Conservation (phyloP, 1,139 yeast genomes). For the Candida albicans region DNA sequence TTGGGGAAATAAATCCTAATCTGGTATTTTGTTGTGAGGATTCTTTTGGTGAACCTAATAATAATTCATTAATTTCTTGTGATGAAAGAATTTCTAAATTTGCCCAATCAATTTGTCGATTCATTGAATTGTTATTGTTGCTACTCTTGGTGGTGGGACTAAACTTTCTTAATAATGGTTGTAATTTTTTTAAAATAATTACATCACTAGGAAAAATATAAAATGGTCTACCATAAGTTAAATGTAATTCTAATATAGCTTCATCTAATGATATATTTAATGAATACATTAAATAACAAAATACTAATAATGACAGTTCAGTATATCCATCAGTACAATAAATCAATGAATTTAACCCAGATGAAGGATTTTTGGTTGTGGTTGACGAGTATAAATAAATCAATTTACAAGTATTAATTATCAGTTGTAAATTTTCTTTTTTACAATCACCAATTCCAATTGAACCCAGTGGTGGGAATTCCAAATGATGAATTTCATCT, state of each 20-base stretch:
- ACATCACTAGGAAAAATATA: conserved; percentile 81
- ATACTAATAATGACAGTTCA: conserved; percentile 73
- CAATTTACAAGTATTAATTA: conserved; percentile 64
- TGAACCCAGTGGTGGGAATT: conserved; percentile 85
- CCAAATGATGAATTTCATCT: conserved; percentile 42
- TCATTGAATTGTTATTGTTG: too few species aligned
- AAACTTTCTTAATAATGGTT: conserved; percentile 53
- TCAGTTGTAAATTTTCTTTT: conserved; percentile 52
- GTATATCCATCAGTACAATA: conserved; percentile 93
- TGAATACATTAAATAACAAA: conserved; percentile 71
- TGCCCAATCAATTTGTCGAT: conserved; percentile 19
- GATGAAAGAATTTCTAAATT: conserved; percentile 30
- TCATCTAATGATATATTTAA: conserved; percentile 53
- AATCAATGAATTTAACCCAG: conserved; percentile 41
- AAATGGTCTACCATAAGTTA: conserved; percentile 69
- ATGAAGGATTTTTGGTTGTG: conserved; percentile 28
- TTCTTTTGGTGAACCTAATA: conserved; percentile 23
- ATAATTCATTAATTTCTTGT: conserved; percentile 35
- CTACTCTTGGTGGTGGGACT: conserved; percentile 42
- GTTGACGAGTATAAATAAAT: conserved; percentile 44
- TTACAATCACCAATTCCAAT: conserved; percentile 70
- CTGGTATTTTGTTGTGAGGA: conserved; percentile 19
- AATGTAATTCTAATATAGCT: conserved; percentile 61
- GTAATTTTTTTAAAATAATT: conserved; percentile 60
- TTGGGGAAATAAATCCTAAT: conserved; percentile 8